A percentile compares a stretch with the other conserved stretches of the same genome.
These are phyloP conservation scores for Scytalidium lignicola DNA, from an alignment of 2,329 filamentous ascomycete genomes.

Conservation along the genomic window DNA sequence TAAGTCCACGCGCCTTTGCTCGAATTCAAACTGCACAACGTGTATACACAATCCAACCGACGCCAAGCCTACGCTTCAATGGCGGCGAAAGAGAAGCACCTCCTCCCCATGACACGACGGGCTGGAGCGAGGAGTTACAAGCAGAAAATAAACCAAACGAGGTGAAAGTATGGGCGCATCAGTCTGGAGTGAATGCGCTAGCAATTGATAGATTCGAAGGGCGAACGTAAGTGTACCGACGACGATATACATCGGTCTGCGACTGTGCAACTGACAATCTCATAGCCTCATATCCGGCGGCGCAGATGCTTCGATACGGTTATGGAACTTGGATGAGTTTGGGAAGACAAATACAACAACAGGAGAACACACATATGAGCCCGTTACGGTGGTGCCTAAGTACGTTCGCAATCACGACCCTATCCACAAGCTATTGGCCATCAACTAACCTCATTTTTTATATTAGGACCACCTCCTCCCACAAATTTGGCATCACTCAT, in stretches of 20 bases:
- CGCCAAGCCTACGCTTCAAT: constrained; percentile 65
- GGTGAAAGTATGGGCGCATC: constrained; percentile 55
- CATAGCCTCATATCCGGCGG: constrained; percentile 75
- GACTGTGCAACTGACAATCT: constrained; percentile 1
- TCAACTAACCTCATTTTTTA: background rate
- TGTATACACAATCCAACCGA: constrained; percentile 63
- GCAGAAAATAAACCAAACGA: constrained; percentile 7
- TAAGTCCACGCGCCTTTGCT: constrained; percentile 59
- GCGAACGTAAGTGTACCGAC: constrained; percentile 48
- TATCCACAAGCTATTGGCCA: constrained; percentile 8
- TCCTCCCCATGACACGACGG: constrained; percentile 9
- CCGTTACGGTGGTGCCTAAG: constrained; percentile 46
- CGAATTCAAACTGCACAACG: constrained; percentile 60
- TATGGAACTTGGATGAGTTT: constrained; percentile 78
- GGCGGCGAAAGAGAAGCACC: constrained; percentile 42
- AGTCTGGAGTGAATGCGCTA: constrained; percentile 72
- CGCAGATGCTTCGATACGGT: constrained; percentile 73
- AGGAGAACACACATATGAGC: constrained; percentile 43
- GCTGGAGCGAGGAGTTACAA: constrained; percentile 1
- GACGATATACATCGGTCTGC: background rate
- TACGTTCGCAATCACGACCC: constrained; percentile 14
- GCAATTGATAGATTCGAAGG: constrained; percentile 80
- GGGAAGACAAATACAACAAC: constrained; percentile 32
- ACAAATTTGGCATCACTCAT: constrained; percentile 70
- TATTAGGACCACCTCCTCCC: constrained; percentile 33